Evolutionary conservation across 1,284 basidiomycete genomes (phyloP).

Genomic region (Ustilago lituana): DNA sequence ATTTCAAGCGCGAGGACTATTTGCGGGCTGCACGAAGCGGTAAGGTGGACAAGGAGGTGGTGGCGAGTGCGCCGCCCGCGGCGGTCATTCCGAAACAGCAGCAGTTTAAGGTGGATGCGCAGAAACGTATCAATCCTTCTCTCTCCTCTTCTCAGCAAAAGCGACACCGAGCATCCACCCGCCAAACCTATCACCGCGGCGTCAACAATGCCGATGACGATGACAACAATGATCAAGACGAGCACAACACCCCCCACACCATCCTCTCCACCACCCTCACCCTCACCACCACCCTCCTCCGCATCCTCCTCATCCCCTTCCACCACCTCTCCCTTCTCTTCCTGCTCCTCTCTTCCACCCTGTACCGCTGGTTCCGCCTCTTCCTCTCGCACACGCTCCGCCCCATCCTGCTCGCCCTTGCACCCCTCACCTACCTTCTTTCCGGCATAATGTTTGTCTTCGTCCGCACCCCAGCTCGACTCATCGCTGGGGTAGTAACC

Average conservation of each 20-base stretch:
- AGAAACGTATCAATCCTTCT: no score
- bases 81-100: constrained; percentile 7
- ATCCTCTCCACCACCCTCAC: background rate
- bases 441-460: constrained; percentile 34
- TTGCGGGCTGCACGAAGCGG: constrained; percentile 1
- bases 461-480: constrained; percentile 2
- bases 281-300: background rate
- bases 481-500: background rate
- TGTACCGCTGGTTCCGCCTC: constrained; percentile 9
- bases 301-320: constrained; percentile 4
- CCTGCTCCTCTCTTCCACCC: background rate
- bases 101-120: no score
- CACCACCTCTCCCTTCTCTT: background rate
- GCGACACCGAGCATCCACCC: no score
- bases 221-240: constrained; percentile 7
- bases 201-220: no score
- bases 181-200: no score
- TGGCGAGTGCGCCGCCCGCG: constrained; percentile 2
- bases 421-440: constrained; percentile 38
- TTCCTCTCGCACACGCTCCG: constrained; percentile 19
- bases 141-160: no score
- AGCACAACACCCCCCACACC: background rate
- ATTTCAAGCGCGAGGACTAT: constrained; percentile 40
- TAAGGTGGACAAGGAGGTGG: background rate
- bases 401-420: constrained; percentile 17